phyloP scores from a whole-genome alignment of 2,329 filamentous ascomycete species.

The Colletotrichum coccodes region DNA sequence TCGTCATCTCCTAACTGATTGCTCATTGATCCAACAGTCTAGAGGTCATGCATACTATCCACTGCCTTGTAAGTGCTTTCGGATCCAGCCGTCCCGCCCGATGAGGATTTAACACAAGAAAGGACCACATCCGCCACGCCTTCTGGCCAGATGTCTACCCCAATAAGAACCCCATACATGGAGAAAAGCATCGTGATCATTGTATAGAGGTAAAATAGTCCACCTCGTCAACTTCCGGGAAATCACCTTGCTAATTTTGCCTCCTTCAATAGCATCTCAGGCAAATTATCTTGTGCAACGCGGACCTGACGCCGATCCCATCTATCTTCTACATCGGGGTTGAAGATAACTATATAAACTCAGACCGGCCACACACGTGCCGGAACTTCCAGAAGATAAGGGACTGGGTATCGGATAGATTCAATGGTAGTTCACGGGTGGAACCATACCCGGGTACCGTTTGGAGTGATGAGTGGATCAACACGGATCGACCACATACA shows the following conservation, averaged over 20 bases:
- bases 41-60: neutral
- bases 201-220: too few species aligned
- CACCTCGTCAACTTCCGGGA: too few species aligned
- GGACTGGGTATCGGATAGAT: neutral
- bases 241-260: too few species aligned
- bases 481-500: too few species aligned
- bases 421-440: conserved; percentile 3
- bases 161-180: neutral
- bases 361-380: conserved; percentile 1
- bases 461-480: too few species aligned
- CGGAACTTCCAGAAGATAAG: neutral
- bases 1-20: too few species aligned
- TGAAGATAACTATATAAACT: neutral
- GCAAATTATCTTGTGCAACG: neutral
- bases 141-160: neutral
- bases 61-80: neutral
- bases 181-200: neutral
- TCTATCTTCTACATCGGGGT: neutral
- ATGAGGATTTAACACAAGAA: neutral
- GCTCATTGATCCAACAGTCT: neutral
- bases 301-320: conserved; percentile 5
- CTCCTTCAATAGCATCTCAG: too few species aligned
- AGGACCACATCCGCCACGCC: conserved; percentile 3
- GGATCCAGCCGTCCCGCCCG: neutral
- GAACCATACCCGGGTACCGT: neutral